Evolutionary conservation across 306 rosid genomes (phyloP), one percentile per base, ranked within the genome.

Genomic region (Prunus davidiana): DNA sequence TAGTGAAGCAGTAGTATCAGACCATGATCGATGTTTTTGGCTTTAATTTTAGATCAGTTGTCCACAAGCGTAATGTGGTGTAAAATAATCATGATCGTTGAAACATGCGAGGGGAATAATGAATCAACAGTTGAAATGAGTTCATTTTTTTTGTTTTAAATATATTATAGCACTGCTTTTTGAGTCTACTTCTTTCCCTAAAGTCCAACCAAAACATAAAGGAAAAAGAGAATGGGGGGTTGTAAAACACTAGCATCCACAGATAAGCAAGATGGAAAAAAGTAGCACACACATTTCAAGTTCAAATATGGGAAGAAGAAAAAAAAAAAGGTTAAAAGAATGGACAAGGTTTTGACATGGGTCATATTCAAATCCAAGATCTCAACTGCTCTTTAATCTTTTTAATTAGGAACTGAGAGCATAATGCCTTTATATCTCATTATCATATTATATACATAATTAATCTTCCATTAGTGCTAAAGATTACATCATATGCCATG

Each of bases 401-500:
- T 60, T 47, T 65, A 38, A 49, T 62, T 63, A 63, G 73, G 68
- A 70, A 58, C 78, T 69, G 64, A 62, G 78, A 62, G 78, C 72
- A 62, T 60, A 24, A 34, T 50, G 67, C 60, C 81, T 60, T 78
- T 45, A 54, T 41, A 72, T 62, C 75, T 72, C 82, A 81, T 82
- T 71, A 72, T 77, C 76, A 54, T 70, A 78, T 65, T 46, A 77
- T 62, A 69, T 65, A 83, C 27, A 60, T 27, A 60, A 46, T 19
- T 41, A 60, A 11, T 0, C 45, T 28, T 30, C 75, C 88, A 84
- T 85, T 82, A 12, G 77, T 50, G 77, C 58, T 64, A 82, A 77
- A 86, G 78, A 86, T 89, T 85, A 56, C 96, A 85, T 86, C 96
- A 87, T 79, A 69, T 63, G 76, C 79, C 66, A 88, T 81, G 80